Evolutionary conservation across 2,329 filamentous ascomycete genomes (phyloP), one percentile per base, ranked within the genome.

Genomic region (Macrophomina phaseolina): DNA sequence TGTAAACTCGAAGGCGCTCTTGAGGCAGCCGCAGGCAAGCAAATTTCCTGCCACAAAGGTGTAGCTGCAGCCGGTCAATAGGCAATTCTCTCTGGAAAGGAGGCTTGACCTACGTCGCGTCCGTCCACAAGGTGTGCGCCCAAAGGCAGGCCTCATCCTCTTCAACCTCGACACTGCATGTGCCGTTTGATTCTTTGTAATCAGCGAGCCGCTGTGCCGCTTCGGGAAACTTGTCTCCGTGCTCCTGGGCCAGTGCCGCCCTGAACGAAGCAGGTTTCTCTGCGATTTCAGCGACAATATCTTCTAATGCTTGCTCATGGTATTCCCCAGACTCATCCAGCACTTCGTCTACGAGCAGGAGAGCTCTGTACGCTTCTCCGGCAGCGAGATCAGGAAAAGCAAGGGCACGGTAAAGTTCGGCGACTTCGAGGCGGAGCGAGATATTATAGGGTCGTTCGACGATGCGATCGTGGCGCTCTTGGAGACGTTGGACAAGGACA

Each of bases 371-470:
- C 5, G 93, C 92, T 82, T 97, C 94, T 40, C 93, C 92, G 11
- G 90, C 90, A 5, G 93, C 93, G 46, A 99, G 86, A 77, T 99
- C 95, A 0, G 93, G 92, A 77, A 97, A 98, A 45, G 89, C 92
- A 55, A 97, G 84, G 53, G 88, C 82, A 16, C 89, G 86, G 77
- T 97, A 89, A 49, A 91, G 82, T 40, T 86, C 81, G 30, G 92
- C 92, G 38, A 94, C 87, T 69, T 90, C 85, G 7, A 90, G 81
- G 28, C 78, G 75, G 56, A 75, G 72, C 28, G 68, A 36, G 53
- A 80, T 76, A 68, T 78, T 81, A 69, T 81, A 81, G 8, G 79
- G 78, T 5, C 72, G 68, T 18, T 71, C 66, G 8, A 49, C 30
- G 38, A 67, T 34, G 5, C 11, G 28, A 48, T 23, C 32, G 11